Conservation (phyloP, 306 rosid genomes). For the Amphicarpaea edgeworthii region DNA sequence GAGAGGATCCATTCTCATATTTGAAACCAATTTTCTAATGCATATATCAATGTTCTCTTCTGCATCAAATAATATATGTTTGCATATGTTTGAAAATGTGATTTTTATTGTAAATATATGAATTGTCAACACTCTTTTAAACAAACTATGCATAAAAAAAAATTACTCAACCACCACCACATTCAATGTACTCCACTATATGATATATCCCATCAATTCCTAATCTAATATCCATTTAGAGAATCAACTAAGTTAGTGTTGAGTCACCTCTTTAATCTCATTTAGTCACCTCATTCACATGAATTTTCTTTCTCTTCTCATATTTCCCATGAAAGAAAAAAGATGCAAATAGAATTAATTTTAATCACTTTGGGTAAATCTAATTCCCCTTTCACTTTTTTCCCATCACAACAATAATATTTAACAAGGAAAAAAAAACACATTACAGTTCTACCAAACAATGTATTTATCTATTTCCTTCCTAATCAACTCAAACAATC, state of each 20-base stretch:
- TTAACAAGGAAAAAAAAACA: background rate
- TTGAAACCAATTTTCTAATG: no score
- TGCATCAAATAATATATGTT: no score
- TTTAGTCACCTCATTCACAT: no score
- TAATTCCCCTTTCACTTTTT: background rate
- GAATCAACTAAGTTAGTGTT: background rate
- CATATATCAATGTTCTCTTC: no score
- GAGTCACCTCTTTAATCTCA: no score
- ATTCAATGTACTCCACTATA: background rate
- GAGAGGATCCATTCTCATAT: no score
- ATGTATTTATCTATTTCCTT: constrained; percentile 34
- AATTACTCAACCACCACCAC: background rate
- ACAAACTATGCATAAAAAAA: background rate
- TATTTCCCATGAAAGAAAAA: background rate
- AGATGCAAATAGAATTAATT: background rate
- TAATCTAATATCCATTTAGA: no score
- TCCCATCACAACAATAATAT: no score
- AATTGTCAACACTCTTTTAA: no score
- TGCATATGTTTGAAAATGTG: no score
- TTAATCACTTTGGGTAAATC: background rate
- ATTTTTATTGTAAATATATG: no score
- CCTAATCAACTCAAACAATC: constrained; percentile 45
- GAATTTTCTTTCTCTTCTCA: background rate
- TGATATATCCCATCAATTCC: background rate
- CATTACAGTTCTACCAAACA: constrained; percentile 21